A percentile compares a stretch with the other conserved stretches of the same genome.
These are phyloP conservation scores for Hymenoscyphus infarciens DNA, from an alignment of 2,329 filamentous ascomycete genomes.

Conservation along the genomic window DNA sequence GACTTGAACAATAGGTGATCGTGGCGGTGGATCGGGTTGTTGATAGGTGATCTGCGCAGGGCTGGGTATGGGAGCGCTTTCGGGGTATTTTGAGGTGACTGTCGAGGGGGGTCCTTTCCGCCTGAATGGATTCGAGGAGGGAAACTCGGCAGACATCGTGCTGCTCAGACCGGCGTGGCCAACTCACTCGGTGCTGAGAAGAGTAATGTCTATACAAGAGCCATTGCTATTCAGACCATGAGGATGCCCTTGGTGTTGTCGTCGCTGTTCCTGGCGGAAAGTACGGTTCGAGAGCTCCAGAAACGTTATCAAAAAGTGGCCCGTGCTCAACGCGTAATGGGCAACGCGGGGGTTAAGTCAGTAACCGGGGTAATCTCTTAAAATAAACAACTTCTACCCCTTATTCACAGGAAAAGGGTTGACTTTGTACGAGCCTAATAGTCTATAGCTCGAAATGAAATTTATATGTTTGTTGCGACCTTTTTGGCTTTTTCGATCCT, in stretches of 20 bases:
- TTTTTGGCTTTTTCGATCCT: not conserved
- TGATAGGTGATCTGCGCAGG: conserved; percentile 19
- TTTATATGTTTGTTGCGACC: not conserved
- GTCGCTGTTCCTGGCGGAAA: conserved; percentile 14
- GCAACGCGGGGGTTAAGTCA: conserved; percentile 1
- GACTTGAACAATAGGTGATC: conserved; percentile 15
- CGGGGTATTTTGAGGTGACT: conserved; percentile 16
- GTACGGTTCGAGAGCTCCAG: conserved; percentile 8
- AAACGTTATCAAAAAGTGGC: not conserved
- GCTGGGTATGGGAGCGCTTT: conserved; percentile 18
- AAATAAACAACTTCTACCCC: too few relatives aligned
- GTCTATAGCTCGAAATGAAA: not conserved
- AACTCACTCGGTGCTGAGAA: not conserved
- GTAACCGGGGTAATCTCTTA: too few relatives aligned
- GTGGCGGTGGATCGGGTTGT: conserved; percentile 17
- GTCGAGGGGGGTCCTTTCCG: conserved; percentile 27
- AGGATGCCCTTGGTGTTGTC: conserved; percentile 2
- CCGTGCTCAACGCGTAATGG: not conserved
- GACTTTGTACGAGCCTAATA: too few relatives aligned
- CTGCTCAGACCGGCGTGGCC: not conserved
- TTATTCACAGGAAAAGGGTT: too few relatives aligned
- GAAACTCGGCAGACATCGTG: conserved; percentile 32
- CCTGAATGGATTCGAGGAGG: conserved; percentile 36
- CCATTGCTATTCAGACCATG: conserved; percentile 8
- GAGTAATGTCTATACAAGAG: not conserved